phyloP scores from a whole-genome alignment of 75 land plant genomes.

The Isoetes taiwanensis region DNA sequence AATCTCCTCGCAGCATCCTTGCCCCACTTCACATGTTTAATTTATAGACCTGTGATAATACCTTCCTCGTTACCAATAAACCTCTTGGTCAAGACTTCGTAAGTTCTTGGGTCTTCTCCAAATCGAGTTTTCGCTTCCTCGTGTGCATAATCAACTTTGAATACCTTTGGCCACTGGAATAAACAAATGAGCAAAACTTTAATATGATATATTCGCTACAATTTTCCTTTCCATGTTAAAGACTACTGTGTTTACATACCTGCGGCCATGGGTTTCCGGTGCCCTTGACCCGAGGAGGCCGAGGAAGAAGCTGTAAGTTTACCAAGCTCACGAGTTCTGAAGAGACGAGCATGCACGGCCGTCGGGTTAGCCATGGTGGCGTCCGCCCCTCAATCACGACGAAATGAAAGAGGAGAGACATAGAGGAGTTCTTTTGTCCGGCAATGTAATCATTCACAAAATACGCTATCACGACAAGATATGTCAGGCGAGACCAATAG shows the following conservation, averaged over 20 bases:
- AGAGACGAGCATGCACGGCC: too few relatives aligned
- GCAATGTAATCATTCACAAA: too few relatives aligned
- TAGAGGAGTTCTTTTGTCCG: too few relatives aligned
- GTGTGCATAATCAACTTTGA: conserved; percentile 96
- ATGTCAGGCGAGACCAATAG: too few relatives aligned
- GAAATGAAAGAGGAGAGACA: too few relatives aligned
- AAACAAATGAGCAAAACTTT: conserved; percentile 8
- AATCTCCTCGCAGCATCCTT: conserved; percentile 73
- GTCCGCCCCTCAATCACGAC: too few relatives aligned
- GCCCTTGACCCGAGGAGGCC: conserved; percentile 71
- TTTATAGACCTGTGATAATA: conserved; percentile 58
- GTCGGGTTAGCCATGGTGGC: too few relatives aligned
- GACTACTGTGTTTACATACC: conserved; percentile 23
- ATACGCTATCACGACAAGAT: too few relatives aligned
- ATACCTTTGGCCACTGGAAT: conserved; percentile 81
- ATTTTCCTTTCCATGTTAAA: not conserved
- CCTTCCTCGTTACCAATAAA: conserved; percentile 79
- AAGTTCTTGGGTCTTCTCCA: conserved; percentile 88
- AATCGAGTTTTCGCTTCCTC: conserved; percentile 76
- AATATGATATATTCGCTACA: not conserved
- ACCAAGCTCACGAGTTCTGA: conserved; percentile 41
- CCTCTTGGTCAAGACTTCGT: conserved; percentile 78
- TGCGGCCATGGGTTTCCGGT: conserved; percentile 99
- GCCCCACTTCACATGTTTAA: conserved; percentile 69
- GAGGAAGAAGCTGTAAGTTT: conserved; percentile 82